Percentiles rank a stretch among this genome's conserved stretches.
Evolutionary conservation across 345 rosid species (phyloP).

Genomic region (Aurinia saxatilis): DNA sequence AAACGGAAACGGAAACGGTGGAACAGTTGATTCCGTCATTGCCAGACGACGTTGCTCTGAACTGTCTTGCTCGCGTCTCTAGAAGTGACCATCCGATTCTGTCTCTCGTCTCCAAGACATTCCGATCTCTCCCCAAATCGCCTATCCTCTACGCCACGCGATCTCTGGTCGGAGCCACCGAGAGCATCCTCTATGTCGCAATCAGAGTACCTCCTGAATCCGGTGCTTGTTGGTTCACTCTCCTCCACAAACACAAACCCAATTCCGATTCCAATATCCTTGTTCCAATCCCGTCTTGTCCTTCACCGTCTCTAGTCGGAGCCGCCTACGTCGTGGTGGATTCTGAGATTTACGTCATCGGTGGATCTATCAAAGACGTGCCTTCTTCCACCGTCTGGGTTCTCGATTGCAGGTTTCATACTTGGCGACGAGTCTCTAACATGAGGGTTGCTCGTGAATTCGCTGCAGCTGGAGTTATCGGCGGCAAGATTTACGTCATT

Average conservation of each 20-base stretch:
- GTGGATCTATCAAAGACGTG: constrained; percentile 65
- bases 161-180: constrained; percentile 38
- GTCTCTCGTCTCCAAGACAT: constrained; percentile 55
- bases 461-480: constrained; percentile 65
- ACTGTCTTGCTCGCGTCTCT: constrained; percentile 61
- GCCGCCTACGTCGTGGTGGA: constrained; percentile 55
- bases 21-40: constrained; percentile 23
- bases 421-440: constrained; percentile 45
- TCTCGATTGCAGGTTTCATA: constrained; percentile 57
- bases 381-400: constrained; percentile 71
- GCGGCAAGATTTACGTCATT: constrained; percentile 55
- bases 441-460: constrained; percentile 77
- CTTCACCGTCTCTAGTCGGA: constrained; percentile 47
- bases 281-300: constrained; percentile 46
- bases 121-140: constrained; percentile 52
- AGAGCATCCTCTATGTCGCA: constrained; percentile 54
- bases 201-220: constrained; percentile 43
- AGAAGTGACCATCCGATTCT: constrained; percentile 54
- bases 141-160: constrained; percentile 54
- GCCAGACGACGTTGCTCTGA: constrained; percentile 59
- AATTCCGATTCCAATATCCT: constrained; percentile 20
- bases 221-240: constrained; percentile 46
- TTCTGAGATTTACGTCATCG: constrained; percentile 53
- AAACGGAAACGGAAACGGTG: no score
- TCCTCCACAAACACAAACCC: constrained; percentile 17